phyloP scores from a whole-genome alignment of 805 yeast genomes.

The Ogataea neopini region DNA sequence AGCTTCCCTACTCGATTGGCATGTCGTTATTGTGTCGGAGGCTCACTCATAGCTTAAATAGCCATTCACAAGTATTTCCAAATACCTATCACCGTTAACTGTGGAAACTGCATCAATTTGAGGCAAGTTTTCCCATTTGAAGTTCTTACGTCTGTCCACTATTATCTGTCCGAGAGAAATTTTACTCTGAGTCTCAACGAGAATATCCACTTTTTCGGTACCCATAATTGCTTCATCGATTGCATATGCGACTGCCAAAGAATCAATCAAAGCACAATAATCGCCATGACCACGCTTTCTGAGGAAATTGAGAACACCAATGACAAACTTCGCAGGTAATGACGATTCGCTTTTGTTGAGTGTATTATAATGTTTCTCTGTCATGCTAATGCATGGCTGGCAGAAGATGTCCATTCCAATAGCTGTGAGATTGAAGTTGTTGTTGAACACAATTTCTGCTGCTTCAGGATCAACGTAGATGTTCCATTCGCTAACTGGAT shows the following conservation, averaged over 20 bases:
- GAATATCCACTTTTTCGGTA: slow-evolving; percentile 23
- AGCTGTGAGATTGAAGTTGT: slow-evolving; percentile 26
- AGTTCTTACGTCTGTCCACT: slow-evolving; percentile 31
- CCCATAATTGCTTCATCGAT: slow-evolving; percentile 28
- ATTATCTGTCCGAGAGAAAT: slow-evolving; percentile 29
- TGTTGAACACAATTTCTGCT: slow-evolving; percentile 26
- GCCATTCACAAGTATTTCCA: slow-evolving; percentile 20
- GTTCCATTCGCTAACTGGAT: slow-evolving; percentile 33
- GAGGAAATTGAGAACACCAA: slow-evolving; percentile 26
- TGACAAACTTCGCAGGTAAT: slow-evolving; percentile 24
- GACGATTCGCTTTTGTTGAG: slow-evolving; percentile 17
- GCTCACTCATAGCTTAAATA: background rate
- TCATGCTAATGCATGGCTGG: slow-evolving; percentile 30
- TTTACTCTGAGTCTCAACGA: slow-evolving; percentile 28
- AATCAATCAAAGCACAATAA: slow-evolving; percentile 31
- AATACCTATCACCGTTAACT: slow-evolving; percentile 27
- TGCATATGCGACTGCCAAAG: slow-evolving; percentile 31
- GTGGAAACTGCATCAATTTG: slow-evolving; percentile 25
- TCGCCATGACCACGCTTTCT: slow-evolving; percentile 27
- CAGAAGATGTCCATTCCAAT: slow-evolving; percentile 33
- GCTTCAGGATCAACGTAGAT: slow-evolving; percentile 32
- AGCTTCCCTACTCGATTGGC: no score
- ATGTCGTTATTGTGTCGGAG: no score
- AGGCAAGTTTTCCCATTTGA: slow-evolving; percentile 28
- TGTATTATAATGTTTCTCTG: slow-evolving; percentile 9